Conservation (phyloP, 352 stramenopile genomes). For the Aphanomyces cochlioides region DNA sequence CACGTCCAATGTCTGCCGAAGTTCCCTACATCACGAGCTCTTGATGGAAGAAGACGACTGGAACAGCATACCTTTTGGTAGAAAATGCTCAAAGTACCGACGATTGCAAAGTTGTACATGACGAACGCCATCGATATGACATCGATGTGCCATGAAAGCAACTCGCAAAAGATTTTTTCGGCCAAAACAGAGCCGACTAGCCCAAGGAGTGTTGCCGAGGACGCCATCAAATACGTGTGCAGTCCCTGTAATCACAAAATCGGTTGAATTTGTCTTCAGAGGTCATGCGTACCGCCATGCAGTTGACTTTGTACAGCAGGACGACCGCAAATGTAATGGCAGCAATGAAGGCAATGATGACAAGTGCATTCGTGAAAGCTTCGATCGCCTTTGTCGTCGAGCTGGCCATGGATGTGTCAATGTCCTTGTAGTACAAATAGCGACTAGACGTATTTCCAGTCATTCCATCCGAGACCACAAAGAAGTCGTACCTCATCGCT, state of each 20-base stretch:
- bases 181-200: conserved; percentile 68
- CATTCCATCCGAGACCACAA: not conserved
- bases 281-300: conserved; percentile 41
- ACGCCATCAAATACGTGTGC: conserved; percentile 72
- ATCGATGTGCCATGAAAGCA: conserved; percentile 57
- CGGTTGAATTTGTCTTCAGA: not conserved
- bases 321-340: conserved; percentile 75
- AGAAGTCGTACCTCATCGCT: conserved; percentile 52
- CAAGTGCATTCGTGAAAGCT: conserved; percentile 67
- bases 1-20: conserved; percentile 73
- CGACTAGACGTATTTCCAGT: conserved; percentile 34
- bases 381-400: conserved; percentile 47
- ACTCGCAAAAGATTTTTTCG: conserved; percentile 52
- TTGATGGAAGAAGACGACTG: not conserved
- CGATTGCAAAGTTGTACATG: conserved; percentile 91
- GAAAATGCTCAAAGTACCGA: conserved; percentile 87
- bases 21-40: conserved; percentile 44
- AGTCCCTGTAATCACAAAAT: conserved; percentile 35
- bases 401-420: conserved; percentile 46
- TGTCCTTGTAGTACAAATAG: conserved; percentile 81
- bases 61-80: conserved; percentile 58
- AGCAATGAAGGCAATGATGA: conserved; percentile 79
- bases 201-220: conserved; percentile 62
- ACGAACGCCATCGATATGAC: conserved; percentile 59
- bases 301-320: conserved; percentile 80